Base-by-base conservation (phyloP, 2,329 filamentous ascomycete species). In the Lecanicillium sp. region DNA sequence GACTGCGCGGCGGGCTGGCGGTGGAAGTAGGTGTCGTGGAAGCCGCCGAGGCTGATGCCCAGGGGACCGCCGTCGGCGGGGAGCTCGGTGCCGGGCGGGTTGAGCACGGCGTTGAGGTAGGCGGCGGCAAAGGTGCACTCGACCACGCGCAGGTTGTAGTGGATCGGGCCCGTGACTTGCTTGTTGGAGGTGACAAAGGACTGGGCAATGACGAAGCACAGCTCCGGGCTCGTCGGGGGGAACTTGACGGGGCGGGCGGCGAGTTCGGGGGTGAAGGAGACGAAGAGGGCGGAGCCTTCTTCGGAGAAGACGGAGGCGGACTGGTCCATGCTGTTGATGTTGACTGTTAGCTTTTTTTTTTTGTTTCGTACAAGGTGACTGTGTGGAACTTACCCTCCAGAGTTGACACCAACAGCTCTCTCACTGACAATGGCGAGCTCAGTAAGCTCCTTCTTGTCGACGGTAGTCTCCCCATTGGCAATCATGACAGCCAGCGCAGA, bases 91-190 rank as follows among this genome's bases (percentile, higher is more conserved):
- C 68, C 69, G 1, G 68, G 55, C 10, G 74, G 71, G 57, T 73
- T 76, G 42, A 79, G 62, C 18, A 68, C 64, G 18, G 77, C 74
- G 48, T 80, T 70, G 43, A 82, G 69, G 53, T 76, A 79, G 17
- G 74, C 75, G 3, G 92, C 88, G 3, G 92, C 92, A 22, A 98
- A 74, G 39, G 84, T 92, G 66, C 87, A 94, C 64, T 98, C 92
- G 28, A 96, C 92, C 2, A 98, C 92, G 19, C 92, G 84, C 17
- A 98, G 76, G 61, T 98, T 98, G 71, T 97, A 98, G 71, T 90
- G 87, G 46, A 94, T 81, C 0, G 90, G 90, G 0, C 84, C 92
- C 2, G 90, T 95, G 45, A 90, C 84, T 55, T 92, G 86, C 66
- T 98, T 98, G 69, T 97, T 89, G 5, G 90, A 86, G 13, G 84